Evolutionary conservation across 371 early-diverging fungal species (phyloP), one percentile per base, ranked within the genome.

Genomic region (Mortierella sp.): DNA sequence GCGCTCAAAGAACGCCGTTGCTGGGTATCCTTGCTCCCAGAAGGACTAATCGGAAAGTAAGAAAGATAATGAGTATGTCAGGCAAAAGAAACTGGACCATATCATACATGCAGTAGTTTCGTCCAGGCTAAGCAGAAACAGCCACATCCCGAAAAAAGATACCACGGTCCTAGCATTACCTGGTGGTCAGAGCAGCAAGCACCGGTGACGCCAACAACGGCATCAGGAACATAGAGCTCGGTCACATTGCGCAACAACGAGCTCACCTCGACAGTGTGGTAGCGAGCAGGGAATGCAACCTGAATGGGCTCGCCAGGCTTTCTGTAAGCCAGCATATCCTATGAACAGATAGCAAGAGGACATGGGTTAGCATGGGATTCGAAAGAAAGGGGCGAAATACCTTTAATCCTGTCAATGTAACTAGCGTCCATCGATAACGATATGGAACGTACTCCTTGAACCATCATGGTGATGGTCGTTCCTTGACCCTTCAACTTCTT

Each of bases 101-200:
- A 19, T n/a, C 41, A 48, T 34, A 0, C 4, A 55, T 41, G 19
- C 24, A n/a, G 9, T n/a, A n/a, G n/a, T n/a, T n/a, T n/a, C n/a
- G n/a, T n/a, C n/a, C n/a, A n/a, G 22, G 13, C 11, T 24, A 45
- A 34, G 1, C 24, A 2, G 1, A 24, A 37, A 14, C 9, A 64
- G 41, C 47, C 31, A 9, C n/a, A n/a, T n/a, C n/a, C n/a, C n/a
- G n/a, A 61, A 50, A 1, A 31, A 22, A 52, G 45, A 26, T 14
- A 64, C 64, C 10, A 48, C 31, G 7, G 8, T 50, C 26, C 8
- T 47, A 22, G 11, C 16, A 52, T 14, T 68, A 79, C 72, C 80
- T 86, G 87, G 41, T 87, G 87, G 63, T 87, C 87, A 16, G 85
- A 84, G 70, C 87, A 87, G 73, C 87, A 87, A 3, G 87, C 87